Evolutionary conservation across 257 asterid species (phyloP).

Genomic region (Salvia splendens): DNA sequence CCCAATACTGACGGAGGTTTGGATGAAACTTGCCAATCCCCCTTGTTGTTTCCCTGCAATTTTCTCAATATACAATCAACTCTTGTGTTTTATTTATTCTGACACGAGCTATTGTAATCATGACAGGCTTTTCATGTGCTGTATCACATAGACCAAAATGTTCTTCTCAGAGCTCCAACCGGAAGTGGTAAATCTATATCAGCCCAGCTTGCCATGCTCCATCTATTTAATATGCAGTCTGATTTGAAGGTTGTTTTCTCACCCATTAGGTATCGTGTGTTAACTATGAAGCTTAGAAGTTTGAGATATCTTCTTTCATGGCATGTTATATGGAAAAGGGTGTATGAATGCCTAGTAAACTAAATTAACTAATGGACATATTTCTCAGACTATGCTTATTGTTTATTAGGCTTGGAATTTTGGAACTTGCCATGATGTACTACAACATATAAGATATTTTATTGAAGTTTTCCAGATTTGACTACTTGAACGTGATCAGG

Average conservation of each 20-base stretch:
- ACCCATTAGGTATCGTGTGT: constrained; percentile 5
- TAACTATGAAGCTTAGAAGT: constrained; percentile 6
- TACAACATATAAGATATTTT: not conserved
- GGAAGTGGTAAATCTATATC: constrained; percentile 99
- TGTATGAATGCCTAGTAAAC: not conserved
- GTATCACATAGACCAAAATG: constrained; percentile 88
- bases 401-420: not conserved
- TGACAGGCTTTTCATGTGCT: constrained; percentile 92
- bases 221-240: constrained; percentile 82
- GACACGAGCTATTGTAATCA: constrained; percentile 32
- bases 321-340: not conserved
- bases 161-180: constrained; percentile 97
- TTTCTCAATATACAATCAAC: constrained; percentile 1
- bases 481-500: not conserved
- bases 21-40: constrained; percentile 16
- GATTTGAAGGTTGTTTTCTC: constrained; percentile 80
- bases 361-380: not conserved
- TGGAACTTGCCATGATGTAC: constrained; percentile 1
- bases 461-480: not conserved
- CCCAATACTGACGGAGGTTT: constrained; percentile 98
- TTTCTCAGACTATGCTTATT: not conserved
- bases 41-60: not conserved
- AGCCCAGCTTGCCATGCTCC: constrained; percentile 99
- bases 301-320: constrained; percentile 3
- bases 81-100: constrained; percentile 30